phyloP scores from a whole-genome alignment of 768 basidiomycete genomes.

The Zangia roseola region DNA sequence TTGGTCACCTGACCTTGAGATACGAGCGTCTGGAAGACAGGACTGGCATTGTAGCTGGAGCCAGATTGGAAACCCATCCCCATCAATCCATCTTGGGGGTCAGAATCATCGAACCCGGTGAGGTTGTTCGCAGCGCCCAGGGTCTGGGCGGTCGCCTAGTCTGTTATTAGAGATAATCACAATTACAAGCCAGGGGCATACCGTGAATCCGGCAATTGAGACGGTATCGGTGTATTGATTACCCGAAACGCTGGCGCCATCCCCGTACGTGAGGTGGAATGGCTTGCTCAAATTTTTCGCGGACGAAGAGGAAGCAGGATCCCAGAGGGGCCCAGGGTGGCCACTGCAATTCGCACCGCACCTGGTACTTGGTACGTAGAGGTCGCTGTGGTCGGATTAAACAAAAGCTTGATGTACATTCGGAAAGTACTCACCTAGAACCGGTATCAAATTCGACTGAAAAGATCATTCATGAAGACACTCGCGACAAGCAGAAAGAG shows the following conservation, averaged over 20 bases:
- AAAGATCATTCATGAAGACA: background rate
- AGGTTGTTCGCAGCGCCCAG: slow-evolving; percentile 12
- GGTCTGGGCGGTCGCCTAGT: slow-evolving; percentile 12
- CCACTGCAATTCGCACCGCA: slow-evolving; percentile 26
- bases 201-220: slow-evolving; percentile 8
- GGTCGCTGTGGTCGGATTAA: slow-evolving; percentile 25
- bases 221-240: slow-evolving; percentile 12
- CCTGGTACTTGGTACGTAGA: slow-evolving; percentile 25
- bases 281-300: background rate
- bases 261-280: background rate
- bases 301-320: slow-evolving; percentile 20
- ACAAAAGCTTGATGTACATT: background rate
- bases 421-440: slow-evolving; percentile 14
- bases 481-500: too few species aligned
- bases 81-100: slow-evolving; percentile 28
- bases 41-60: slow-evolving; percentile 32
- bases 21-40: slow-evolving; percentile 34
- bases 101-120: background rate
- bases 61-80: slow-evolving; percentile 44
- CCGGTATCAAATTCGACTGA: slow-evolving; percentile 31
- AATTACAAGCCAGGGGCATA: background rate
- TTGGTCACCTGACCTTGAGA: background rate
- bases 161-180: background rate
- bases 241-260: slow-evolving; percentile 2
- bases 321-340: slow-evolving; percentile 29